These are phyloP conservation scores for Athelia sp. DNA, from an alignment of 1,284 basidiomycete genomes.

Conservation along the genomic window DNA sequence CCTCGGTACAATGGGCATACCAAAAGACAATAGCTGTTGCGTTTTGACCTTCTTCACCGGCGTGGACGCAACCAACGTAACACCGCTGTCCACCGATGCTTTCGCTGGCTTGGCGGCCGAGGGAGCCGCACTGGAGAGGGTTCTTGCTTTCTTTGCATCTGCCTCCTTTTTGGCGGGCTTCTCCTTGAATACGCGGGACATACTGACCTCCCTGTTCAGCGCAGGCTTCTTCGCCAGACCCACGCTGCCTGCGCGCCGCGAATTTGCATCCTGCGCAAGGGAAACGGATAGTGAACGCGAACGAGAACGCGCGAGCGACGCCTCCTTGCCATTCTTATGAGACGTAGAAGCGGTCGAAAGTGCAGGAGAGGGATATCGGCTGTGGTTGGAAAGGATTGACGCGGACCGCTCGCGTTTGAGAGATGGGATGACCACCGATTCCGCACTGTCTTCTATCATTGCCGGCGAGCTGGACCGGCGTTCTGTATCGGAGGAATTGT, in stretches of 20 bases:
- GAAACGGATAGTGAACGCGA: conserved; percentile 63
- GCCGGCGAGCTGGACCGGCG: conserved; percentile 19
- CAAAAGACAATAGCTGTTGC: conserved; percentile 10
- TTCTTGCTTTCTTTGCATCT: conserved; percentile 5
- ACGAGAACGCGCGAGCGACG: conserved; percentile 45
- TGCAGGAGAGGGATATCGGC: conserved; percentile 14
- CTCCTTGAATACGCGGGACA: conserved; percentile 62
- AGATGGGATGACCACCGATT: conserved; percentile 17
- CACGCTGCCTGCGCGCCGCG: conserved; percentile 38
- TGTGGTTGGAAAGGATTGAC: not conserved
- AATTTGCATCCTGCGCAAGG: conserved; percentile 42
- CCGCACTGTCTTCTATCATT: conserved; percentile 8
- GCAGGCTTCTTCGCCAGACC: conserved; percentile 36
- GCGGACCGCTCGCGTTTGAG: conserved; percentile 7
- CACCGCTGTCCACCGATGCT: conserved; percentile 24
- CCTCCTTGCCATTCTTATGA: conserved; percentile 6
- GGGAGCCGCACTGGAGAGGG: conserved; percentile 1
- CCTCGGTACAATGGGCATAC: conserved; percentile 2
- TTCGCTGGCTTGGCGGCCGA: conserved; percentile 5
- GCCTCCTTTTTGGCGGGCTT: conserved; percentile 18
- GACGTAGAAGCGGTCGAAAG: conserved; percentile 6
- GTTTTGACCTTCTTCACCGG: conserved; percentile 39
- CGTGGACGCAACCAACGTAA: conserved; percentile 55
- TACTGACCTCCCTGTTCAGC: conserved; percentile 64
- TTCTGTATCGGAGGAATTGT: conserved; percentile 22